phyloP scores from a whole-genome alignment of 2,329 filamentous ascomycete genomes.

The Neoscytalidium dimidiatum region DNA sequence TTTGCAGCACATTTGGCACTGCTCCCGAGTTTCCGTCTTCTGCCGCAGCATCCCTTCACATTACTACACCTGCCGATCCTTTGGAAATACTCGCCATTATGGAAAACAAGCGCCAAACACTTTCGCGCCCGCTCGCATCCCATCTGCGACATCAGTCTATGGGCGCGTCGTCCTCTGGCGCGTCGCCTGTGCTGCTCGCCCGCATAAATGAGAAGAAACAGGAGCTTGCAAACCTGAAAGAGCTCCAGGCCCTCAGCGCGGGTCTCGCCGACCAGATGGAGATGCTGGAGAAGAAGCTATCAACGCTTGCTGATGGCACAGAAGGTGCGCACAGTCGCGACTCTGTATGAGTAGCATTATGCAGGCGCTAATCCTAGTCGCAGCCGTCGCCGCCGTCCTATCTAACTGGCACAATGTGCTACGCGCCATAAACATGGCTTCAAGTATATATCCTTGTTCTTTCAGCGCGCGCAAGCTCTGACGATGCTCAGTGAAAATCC shows the following conservation, averaged over 20 bases:
- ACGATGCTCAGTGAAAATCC: conserved; percentile 62
- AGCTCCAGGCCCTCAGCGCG: conserved; percentile 76
- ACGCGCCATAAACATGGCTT: conserved; percentile 83
- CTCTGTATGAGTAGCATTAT: not conserved
- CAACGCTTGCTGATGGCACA: conserved; percentile 77
- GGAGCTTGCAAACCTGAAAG: conserved; percentile 76
- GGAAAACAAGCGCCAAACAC: conserved; percentile 40
- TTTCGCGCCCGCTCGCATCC: conserved; percentile 54
- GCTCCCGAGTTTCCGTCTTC: not conserved
- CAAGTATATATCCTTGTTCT: conserved; percentile 55
- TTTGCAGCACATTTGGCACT: not conserved
- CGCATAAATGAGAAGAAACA: conserved; percentile 85
- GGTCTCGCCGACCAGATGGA: conserved; percentile 82
- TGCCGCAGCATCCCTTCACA: not conserved
- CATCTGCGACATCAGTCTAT: conserved; percentile 63
- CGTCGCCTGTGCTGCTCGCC: conserved; percentile 70
- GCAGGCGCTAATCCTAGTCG: not conserved
- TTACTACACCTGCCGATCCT: not conserved
- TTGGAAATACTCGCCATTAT: not conserved
- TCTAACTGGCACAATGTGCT: conserved; percentile 88
- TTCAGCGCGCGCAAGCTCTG: conserved; percentile 15
- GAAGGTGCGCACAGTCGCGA: conserved; percentile 32
- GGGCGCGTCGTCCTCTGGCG: conserved; percentile 43
- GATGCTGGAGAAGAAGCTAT: conserved; percentile 73
- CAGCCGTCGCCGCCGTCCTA: conserved; percentile 77